These are phyloP conservation scores for Yamagishiella unicocca DNA, from an alignment of 139 green algal genomes.

Conservation along the genomic window DNA sequence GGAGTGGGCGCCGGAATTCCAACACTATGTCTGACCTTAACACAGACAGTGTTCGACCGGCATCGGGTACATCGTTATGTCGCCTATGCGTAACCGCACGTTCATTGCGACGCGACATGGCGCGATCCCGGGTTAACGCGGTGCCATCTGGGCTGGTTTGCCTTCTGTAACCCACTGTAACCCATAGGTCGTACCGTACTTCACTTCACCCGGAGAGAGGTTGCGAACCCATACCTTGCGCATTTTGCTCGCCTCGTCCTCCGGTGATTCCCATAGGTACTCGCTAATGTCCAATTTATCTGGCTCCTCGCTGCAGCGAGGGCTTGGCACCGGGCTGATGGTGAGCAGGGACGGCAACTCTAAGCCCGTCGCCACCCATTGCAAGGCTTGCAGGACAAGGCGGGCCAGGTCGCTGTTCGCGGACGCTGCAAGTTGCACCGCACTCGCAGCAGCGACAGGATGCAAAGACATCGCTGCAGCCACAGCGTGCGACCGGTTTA, in stretches of 20 bases:
- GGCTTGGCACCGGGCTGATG: background rate
- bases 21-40: too few species aligned
- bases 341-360: background rate
- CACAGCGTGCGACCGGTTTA: background rate
- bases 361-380: background rate
- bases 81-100: too few species aligned
- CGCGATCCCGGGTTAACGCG: background rate
- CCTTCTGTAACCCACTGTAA: background rate
- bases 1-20: too few species aligned
- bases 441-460: constrained; percentile 1
- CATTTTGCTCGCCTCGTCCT: too few species aligned
- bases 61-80: too few species aligned
- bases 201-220: background rate
- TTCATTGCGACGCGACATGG: too few species aligned
- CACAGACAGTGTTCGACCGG: too few species aligned
- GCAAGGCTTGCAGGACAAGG: background rate
- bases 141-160: background rate
- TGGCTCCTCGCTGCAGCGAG: background rate
- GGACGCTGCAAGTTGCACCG: background rate
- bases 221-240: background rate
- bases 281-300: background rate
- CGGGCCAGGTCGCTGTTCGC: background rate
- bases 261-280: background rate
- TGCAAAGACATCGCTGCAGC: background rate
- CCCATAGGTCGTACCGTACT: background rate